Conservation (phyloP, 2,329 filamentous ascomycete genomes). For the Pseudopithomyces maydicus region DNA sequence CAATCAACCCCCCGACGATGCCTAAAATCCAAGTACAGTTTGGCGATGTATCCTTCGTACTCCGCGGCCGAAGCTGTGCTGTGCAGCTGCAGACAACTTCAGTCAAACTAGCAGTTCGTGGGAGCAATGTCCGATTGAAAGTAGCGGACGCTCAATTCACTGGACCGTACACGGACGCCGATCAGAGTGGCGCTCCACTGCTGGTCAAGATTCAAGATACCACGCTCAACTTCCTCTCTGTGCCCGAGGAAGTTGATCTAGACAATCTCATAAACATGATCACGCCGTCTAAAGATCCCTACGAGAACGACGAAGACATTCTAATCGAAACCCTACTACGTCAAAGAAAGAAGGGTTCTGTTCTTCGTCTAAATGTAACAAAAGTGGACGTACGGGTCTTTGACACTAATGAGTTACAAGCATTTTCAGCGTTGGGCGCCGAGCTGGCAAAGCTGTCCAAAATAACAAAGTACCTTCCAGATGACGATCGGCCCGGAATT, state of each 20-base stretch:
- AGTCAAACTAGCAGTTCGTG: slow-evolving; percentile 78
- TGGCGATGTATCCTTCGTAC: slow-evolving; percentile 73
- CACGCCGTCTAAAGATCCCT: slow-evolving; percentile 89
- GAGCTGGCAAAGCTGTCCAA: slow-evolving; percentile 83
- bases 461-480: slow-evolving; percentile 91
- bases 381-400: slow-evolving; percentile 66
- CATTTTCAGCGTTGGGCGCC: slow-evolving; percentile 72
- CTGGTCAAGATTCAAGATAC: slow-evolving; percentile 69
- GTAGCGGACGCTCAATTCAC: slow-evolving; percentile 77
- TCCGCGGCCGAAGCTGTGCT: slow-evolving; percentile 79
- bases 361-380: slow-evolving; percentile 73
- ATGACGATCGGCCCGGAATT: slow-evolving; percentile 90
- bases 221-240: slow-evolving; percentile 69
- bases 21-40: slow-evolving; percentile 76
- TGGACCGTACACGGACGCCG: slow-evolving; percentile 68
- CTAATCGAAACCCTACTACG: slow-evolving; percentile 88
- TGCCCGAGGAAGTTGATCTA: slow-evolving; percentile 79
- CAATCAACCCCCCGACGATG: slow-evolving; percentile 20
- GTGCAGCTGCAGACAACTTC: slow-evolving; percentile 77
- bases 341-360: slow-evolving; percentile 83
- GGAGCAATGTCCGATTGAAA: slow-evolving; percentile 71
- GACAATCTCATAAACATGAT: slow-evolving; percentile 83
- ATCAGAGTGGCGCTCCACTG: slow-evolving; percentile 63
- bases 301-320: slow-evolving; percentile 88
- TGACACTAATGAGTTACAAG: slow-evolving; percentile 67